phyloP scores from a whole-genome alignment of 192 early-diverging fungal species.

The Rhizoclosmatium sp. region DNA sequence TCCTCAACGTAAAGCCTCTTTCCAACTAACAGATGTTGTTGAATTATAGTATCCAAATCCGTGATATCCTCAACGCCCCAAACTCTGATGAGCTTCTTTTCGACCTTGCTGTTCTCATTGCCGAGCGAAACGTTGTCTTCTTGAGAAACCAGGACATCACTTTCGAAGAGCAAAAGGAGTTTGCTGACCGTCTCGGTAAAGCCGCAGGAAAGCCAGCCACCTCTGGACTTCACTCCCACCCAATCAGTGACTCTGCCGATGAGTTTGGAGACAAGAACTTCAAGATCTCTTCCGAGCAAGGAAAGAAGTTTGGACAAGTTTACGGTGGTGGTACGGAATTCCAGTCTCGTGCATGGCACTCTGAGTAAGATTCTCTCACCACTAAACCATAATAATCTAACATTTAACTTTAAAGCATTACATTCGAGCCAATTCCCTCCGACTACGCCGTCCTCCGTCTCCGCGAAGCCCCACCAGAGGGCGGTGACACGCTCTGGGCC shows the following conservation, averaged over 20 bases:
- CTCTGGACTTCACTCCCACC: conserved; percentile 31
- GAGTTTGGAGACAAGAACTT: conserved; percentile 21
- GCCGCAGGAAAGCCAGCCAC: conserved; percentile 24
- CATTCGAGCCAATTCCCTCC: conserved; percentile 64
- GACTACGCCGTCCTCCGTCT: conserved; percentile 61
- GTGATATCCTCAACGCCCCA: conserved; percentile 44
- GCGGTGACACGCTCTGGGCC: conserved; percentile 69
- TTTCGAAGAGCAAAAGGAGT: conserved; percentile 61
- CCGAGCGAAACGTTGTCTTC: conserved; percentile 76
- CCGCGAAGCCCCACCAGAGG: conserved; percentile 49
- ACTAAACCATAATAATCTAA: no score
- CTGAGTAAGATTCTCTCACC: conserved; percentile 27
- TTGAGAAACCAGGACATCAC: conserved; percentile 73
- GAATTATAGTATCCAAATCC: conserved; percentile 40
- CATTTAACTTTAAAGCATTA: conserved; percentile 41
- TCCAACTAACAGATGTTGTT: conserved; percentile 14
- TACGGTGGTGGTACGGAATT: neutral
- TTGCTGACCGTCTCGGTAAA: conserved; percentile 39
- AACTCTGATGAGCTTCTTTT: conserved; percentile 67
- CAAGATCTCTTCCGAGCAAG: conserved; percentile 13
- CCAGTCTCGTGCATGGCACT: conserved; percentile 14
- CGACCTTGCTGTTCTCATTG: conserved; percentile 67
- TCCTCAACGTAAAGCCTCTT: neutral
- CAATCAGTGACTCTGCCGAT: conserved; percentile 6
- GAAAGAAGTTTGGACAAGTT: neutral